phyloP scores from a whole-genome alignment of 2,329 filamentous ascomycete genomes.

The Nigrospora oryzae region DNA sequence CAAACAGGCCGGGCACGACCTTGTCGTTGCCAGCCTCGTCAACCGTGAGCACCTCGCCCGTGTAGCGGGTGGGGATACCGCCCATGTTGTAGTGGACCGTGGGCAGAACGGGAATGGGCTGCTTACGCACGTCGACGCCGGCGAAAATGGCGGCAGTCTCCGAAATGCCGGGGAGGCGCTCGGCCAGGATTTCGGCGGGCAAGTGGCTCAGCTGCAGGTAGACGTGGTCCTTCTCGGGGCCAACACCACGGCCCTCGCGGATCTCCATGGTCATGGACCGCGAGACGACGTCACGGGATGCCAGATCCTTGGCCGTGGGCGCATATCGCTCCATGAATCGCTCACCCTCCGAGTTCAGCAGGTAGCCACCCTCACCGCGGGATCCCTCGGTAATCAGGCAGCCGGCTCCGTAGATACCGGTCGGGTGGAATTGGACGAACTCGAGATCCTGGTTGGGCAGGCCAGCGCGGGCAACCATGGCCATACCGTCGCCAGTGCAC shows the following conservation, averaged over 20 bases:
- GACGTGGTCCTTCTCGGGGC: slow-evolving; percentile 96
- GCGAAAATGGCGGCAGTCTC: slow-evolving; percentile 97
- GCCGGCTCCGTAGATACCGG: slow-evolving; percentile 96
- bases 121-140: slow-evolving; percentile 93
- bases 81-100: slow-evolving; percentile 99
- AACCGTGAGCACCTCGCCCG: slow-evolving; percentile 86
- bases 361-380: slow-evolving; percentile 95
- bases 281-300: slow-evolving; percentile 90
- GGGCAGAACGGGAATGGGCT: slow-evolving; percentile 91
- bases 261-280: slow-evolving; percentile 99
- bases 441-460: slow-evolving; percentile 98
- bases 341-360: slow-evolving; percentile 96
- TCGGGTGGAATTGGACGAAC: slow-evolving; percentile 99
- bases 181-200: slow-evolving; percentile 82
- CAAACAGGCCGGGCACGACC: slow-evolving; percentile 89
- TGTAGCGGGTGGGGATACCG: slow-evolving; percentile 96
- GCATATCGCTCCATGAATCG: slow-evolving; percentile 99
- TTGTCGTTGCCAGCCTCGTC: slow-evolving; percentile 83
- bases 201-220: slow-evolving; percentile 96
- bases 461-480: slow-evolving; percentile 96
- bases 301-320: slow-evolving; percentile 95
- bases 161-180: slow-evolving; percentile 96
- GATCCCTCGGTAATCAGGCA: slow-evolving; percentile 97
- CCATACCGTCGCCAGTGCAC: slow-evolving; percentile 98
- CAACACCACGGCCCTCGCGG: slow-evolving; percentile 92